Percentiles rank a stretch among this genome's conserved stretches.
Conservation (phyloP, 768 basidiomycete species). For the Cystobasidium tubakii region DNA sequence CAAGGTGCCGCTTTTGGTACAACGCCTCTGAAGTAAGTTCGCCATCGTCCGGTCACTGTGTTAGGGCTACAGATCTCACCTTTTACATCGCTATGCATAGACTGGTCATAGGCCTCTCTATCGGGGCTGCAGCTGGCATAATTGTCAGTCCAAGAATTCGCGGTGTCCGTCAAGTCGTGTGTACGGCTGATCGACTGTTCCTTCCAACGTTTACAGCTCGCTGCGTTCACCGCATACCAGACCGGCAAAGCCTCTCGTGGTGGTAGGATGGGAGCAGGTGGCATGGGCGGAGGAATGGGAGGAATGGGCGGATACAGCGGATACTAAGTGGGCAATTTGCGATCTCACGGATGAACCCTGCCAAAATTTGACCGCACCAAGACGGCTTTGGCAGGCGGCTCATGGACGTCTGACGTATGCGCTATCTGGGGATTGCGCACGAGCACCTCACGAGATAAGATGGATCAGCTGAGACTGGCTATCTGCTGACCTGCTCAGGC, state of each 20-base stretch:
- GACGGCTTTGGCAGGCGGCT: too few relatives aligned
- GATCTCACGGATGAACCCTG: too few relatives aligned
- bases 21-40: slow-evolving; percentile 13
- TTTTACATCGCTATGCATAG: too few relatives aligned
- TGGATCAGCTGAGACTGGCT: not conserved
- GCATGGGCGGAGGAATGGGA: not conserved
- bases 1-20: not conserved
- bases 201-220: not conserved
- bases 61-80: too few relatives aligned
- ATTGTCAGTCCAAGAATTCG: not conserved
- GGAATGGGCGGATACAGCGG: not conserved
- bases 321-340: not conserved
- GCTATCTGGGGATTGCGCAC: too few relatives aligned
- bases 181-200: not conserved
- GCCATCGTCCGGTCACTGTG: too few relatives aligned
- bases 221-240: slow-evolving; percentile 13
- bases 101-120: slow-evolving; percentile 3
- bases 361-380: too few relatives aligned
- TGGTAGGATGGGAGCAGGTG: not conserved
- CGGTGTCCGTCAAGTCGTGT: not conserved
- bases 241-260: not conserved
- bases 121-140: not conserved
- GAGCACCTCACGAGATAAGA: too few relatives aligned
- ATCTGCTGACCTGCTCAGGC: not conserved
- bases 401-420: too few relatives aligned